Percentiles rank a stretch among this genome's conserved stretches.
Evolutionary conservation across 1,284 basidiomycete genomes (phyloP).

Genomic region (Ganoderma multipileum): DNA sequence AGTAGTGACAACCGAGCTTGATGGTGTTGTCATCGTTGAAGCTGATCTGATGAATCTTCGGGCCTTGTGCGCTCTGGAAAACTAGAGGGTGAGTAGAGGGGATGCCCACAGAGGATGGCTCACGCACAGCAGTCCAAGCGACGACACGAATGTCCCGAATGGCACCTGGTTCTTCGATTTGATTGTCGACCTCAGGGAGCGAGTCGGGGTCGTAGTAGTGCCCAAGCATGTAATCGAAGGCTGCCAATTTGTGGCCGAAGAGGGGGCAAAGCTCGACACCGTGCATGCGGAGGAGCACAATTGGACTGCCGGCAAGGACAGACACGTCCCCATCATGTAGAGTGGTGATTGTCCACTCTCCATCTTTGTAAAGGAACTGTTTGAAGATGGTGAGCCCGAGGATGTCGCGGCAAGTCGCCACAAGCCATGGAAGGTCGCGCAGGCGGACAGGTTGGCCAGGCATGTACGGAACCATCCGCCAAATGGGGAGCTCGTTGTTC

Average conservation of each 20-base stretch:
- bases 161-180: not conserved
- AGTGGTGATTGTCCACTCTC: not conserved
- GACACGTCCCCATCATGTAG: not conserved
- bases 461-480: not conserved
- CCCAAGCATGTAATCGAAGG: not conserved
- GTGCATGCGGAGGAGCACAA: not conserved
- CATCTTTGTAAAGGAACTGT: not conserved
- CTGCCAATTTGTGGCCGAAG: not conserved
- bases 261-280: not conserved
- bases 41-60: not conserved
- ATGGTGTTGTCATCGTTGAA: not conserved
- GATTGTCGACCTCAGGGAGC: not conserved
- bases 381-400: not conserved
- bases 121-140: not conserved
- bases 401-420: not conserved
- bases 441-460: not conserved
- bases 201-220: not conserved
- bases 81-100: not conserved
- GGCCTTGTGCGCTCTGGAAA: not conserved
- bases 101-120: not conserved
- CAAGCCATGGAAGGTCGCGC: not conserved
- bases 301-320: not conserved
- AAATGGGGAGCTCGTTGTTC: not conserved
- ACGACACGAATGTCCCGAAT: not conserved
- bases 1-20: not conserved